Base-by-base conservation (phyloP, 1,284 basidiomycete genomes). In the Ceratobasidium sp. region DNA sequence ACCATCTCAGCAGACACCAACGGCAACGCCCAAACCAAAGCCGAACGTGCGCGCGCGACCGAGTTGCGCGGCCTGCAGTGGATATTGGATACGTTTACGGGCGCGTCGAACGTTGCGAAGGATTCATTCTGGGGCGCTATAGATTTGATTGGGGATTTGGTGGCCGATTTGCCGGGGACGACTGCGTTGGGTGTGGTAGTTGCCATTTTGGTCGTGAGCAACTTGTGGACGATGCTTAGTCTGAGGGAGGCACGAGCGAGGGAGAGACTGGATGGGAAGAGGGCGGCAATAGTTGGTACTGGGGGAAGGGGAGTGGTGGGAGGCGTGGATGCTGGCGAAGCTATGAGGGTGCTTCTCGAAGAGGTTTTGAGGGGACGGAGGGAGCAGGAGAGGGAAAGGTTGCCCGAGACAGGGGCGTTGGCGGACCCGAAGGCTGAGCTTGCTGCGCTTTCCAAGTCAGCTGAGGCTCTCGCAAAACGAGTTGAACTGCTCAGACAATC, bases 81-180 rank as follows among this genome's bases (percentile, higher is more conserved):
- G 88, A 92, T 92, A 1, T 89, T 91, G 81, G 94, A 96, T 78
- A 92, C 91, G 26, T 85, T 94, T 78, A 89, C 89, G 47, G 91
- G 91, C 7, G 89, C 91, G 2, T 84, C 85, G 72, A 84, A 86
- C 74, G 94, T 96, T 70, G 88, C 88, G 58, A 85, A 84, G 77
- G 86, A 88, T 76, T 90, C 91, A 73, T 87, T 89, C 23, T 84
- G 82, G 46, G 93, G 89, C 23, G 87, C 90, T 28, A 78, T 93
- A 71, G 92, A 93, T 81, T 88, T 94, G 47, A 82, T 96, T 58
- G 83, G 82, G 70, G 92, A 93, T 77, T 75, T 82, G 0, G 50
- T 77, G 52, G 76, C 89, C 87, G 92, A 94, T 73, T 86, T 92
- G 76, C 87, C 87, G 13, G 88, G 84, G 55, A 85, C 82, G 78